Conservation (phyloP, 345 rosid species). For the Sisymbrium altissimum region DNA sequence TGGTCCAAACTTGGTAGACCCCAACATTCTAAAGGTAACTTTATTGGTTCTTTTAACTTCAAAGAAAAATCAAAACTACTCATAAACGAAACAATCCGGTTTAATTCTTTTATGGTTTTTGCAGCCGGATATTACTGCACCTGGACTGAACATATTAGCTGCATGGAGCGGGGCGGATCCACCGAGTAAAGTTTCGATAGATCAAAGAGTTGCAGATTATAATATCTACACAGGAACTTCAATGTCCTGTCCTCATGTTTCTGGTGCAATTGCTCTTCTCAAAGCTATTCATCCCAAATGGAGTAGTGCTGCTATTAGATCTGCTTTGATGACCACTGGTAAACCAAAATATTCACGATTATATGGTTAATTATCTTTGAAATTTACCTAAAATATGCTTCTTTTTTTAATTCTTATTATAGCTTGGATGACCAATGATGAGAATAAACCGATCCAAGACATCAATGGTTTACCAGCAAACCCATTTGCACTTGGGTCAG, state of each 20-base stretch:
- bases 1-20: constrained; percentile 66
- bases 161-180: constrained; percentile 72
- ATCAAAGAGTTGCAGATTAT: constrained; percentile 44
- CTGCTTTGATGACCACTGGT: constrained; percentile 55
- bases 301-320: constrained; percentile 86
- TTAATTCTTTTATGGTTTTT: neutral
- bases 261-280: constrained; percentile 70
- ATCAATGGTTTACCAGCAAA: constrained; percentile 38
- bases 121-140: constrained; percentile 85
- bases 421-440: constrained; percentile 56
- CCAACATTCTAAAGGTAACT: constrained; percentile 66
- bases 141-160: constrained; percentile 72
- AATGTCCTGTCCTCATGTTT: constrained; percentile 91
- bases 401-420: constrained; percentile 1
- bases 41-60: neutral
- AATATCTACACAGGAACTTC: constrained; percentile 73
- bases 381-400: neutral
- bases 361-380: neutral
- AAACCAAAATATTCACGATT: neutral
- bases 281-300: constrained; percentile 71
- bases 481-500: constrained; percentile 66
- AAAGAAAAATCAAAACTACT: neutral
- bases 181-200: constrained; percentile 42
- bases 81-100: neutral
- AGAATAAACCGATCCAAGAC: constrained; percentile 43